These are phyloP conservation scores for Entophlyctis luteolus DNA, from an alignment of 192 early-diverging fungal species.

Conservation along the genomic window DNA sequence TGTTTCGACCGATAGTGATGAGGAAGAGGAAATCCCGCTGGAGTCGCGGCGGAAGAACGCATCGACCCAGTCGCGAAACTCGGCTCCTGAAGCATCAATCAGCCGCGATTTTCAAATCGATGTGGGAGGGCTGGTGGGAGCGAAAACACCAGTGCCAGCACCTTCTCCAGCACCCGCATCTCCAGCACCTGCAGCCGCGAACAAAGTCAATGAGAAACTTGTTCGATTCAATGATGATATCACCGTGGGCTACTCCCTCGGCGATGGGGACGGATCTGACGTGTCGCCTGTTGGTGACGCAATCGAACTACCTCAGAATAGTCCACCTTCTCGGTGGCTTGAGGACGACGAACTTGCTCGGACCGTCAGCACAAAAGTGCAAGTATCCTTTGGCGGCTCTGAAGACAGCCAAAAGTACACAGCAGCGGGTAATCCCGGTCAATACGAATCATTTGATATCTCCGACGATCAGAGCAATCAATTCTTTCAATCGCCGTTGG, in stretches of 20 bases:
- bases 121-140: not conserved
- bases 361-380: not conserved
- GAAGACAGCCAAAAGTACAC: no score
- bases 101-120: not conserved
- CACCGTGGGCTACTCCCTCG: no score
- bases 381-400: not conserved
- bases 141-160: not conserved
- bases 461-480: not conserved
- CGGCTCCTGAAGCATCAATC: not conserved
- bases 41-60: not conserved
- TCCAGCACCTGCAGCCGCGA: not conserved
- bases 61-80: not conserved
- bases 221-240: not conserved
- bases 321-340: not conserved
- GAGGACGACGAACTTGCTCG: not conserved
- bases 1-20: slow-evolving; percentile 6
- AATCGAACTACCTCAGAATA: not conserved
- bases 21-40: slow-evolving; percentile 19
- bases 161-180: not conserved
- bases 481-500: not conserved
- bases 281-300: not conserved
- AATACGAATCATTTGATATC: no score
- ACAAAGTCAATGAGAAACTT: not conserved
- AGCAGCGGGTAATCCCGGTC: no score
- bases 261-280: not conserved